Percentiles rank a stretch among this genome's conserved stretches.
Evolutionary conservation across 208 protist genomes (phyloP).

Genomic region (Crithidia bombi): DNA sequence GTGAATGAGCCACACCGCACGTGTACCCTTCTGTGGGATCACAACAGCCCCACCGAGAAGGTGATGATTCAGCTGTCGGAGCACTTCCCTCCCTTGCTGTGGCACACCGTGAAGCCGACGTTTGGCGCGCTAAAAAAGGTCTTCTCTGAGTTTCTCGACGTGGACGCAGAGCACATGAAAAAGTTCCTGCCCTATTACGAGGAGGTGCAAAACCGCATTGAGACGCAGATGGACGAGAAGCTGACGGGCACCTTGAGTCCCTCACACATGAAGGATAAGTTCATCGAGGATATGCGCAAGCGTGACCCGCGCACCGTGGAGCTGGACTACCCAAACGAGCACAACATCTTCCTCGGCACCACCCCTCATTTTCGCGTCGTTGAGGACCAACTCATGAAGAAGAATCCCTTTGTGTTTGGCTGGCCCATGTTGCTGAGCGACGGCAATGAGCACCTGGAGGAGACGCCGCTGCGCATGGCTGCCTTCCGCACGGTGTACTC

Average conservation of each 20-base stretch:
- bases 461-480: conserved; percentile 75
- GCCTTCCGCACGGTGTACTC: conserved; percentile 91
- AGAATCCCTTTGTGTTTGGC: conserved; percentile 92
- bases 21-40: conserved; percentile 90
- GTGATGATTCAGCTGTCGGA: conserved; percentile 89
- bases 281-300: conserved; percentile 90
- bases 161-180: conserved; percentile 92
- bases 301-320: conserved; percentile 78
- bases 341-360: conserved; percentile 89
- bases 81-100: conserved; percentile 90
- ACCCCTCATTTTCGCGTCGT: conserved; percentile 77
- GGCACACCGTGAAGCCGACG: conserved; percentile 88
- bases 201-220: conserved; percentile 79
- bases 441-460: conserved; percentile 84
- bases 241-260: conserved; percentile 76
- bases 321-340: conserved; percentile 82
- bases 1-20: conserved; percentile 85
- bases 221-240: conserved; percentile 77
- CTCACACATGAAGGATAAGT: conserved; percentile 83
- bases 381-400: conserved; percentile 88
- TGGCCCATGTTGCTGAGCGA: conserved; percentile 91
- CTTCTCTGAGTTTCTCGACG: conserved; percentile 90
- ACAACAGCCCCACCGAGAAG: conserved; percentile 89
- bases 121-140: conserved; percentile 77
- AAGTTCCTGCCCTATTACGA: conserved; percentile 91